Evolutionary conservation across 2,329 filamentous ascomycete species (phyloP).

Genomic region (Cladophialophora carrionii): DNA sequence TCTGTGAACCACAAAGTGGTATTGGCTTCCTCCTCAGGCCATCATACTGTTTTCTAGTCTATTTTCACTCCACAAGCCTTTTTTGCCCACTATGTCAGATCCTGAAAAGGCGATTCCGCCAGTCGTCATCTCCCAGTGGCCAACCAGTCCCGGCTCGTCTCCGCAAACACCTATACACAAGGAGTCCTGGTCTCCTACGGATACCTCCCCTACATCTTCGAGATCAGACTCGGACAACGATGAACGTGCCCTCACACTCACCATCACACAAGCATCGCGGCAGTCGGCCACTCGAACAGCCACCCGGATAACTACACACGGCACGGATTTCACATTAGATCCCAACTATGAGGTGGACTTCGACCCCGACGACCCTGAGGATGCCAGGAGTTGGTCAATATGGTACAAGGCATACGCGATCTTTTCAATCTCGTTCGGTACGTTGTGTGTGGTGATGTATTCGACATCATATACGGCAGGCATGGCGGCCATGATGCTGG

Average conservation of each 20-base stretch:
- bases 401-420: slow-evolving; percentile 61
- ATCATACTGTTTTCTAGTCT: background rate
- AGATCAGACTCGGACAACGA: slow-evolving; percentile 30
- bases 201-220: slow-evolving; percentile 28
- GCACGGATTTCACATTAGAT: slow-evolving; percentile 53
- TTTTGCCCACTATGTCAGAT: slow-evolving; percentile 20
- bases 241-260: slow-evolving; percentile 32
- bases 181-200: slow-evolving; percentile 27
- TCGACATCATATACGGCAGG: slow-evolving; percentile 78
- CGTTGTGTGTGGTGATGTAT: slow-evolving; percentile 66
- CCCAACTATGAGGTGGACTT: slow-evolving; percentile 75
- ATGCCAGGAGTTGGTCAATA: slow-evolving; percentile 71
- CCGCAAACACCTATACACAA: slow-evolving; percentile 26
- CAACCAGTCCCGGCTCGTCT: background rate
- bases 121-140: slow-evolving; percentile 21
- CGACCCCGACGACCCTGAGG: slow-evolving; percentile 62
- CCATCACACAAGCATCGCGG: slow-evolving; percentile 27
- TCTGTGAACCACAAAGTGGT: background rate
- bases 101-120: slow-evolving; percentile 27
- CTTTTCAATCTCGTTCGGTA: slow-evolving; percentile 61
- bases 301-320: slow-evolving; percentile 50
- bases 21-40: background rate
- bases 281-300: slow-evolving; percentile 28
- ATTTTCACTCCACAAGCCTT: background rate
- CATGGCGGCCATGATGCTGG: slow-evolving; percentile 67